Evolutionary conservation across 805 yeast genomes (phyloP), one percentile per base, ranked within the genome.

Genomic region (Candida glaebosa): DNA sequence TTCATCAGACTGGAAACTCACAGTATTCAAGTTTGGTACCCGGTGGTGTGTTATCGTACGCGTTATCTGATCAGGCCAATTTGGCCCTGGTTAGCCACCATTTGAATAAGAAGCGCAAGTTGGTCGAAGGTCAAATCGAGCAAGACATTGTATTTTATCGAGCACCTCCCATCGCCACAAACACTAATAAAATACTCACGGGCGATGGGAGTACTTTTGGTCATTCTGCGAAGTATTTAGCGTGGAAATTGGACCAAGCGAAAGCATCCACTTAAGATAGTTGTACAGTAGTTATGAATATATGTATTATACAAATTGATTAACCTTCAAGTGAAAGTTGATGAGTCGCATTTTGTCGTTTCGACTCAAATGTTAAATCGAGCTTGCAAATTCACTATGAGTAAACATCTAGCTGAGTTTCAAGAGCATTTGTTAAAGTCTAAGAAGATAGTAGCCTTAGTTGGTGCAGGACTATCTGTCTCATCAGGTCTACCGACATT

Each of bases 401-500:
- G 36, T 40, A 50, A 47, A 26, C 58, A 52, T 28, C 46, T 65
- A 34, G 37, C 35, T 4, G 71, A 69, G 50, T 81, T 82, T 56
- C 87, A 80, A 37, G 69, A 67, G 5, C 71, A 74, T 45, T 61
- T 79, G 10, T 49, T 59, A 18, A 56, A 60, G 18, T 71, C 79
- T 37, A 66, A 65, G 41, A 72, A 74, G 30, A 71, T 82, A 10
- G 64, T 83, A 14, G 85, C 84, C 3, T 65, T 84, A 3, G 85
- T 84, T 2, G 96, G 96, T 1, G 90, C 95, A 2, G 96, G 96
- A 0, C 70, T 88, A 9, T 81, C 90, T 3, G 89, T 80, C 0
- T 67, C 84, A 1, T 82, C 91, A 1, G 96, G 96, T 0, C 64
- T 88, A 12, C 79, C 86, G 3, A 82, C 91, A 0, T 84, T 82